Percentiles rank a stretch among this genome's conserved stretches.
Conservation (phyloP, 176 grass and related monocot genomes). For the Eleusine indica region DNA sequence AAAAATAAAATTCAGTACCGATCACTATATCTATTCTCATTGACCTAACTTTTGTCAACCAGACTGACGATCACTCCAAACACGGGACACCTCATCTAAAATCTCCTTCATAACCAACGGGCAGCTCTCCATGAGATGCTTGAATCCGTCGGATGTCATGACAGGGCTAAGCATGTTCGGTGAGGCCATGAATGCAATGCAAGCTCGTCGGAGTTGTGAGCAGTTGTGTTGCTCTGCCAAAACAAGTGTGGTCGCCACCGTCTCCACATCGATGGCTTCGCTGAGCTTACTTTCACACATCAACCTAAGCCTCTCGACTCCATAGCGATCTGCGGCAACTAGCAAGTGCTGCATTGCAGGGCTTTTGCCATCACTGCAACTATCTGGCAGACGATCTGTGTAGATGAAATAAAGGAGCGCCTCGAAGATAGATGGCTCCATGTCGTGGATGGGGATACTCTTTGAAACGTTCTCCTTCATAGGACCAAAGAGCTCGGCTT, state of each 20-base stretch:
- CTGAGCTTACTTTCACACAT: not conserved
- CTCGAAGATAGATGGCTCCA: conserved; percentile 24
- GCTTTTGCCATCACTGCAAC: not conserved
- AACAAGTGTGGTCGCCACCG: not conserved
- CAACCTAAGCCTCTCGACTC: not conserved
- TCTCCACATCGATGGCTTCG: not conserved
- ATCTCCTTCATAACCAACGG: not conserved
- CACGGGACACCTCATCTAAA: not conserved
- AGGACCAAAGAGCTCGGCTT: not conserved
- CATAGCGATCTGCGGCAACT: not conserved
- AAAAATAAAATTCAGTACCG: not conserved
- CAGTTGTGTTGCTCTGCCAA: not conserved
- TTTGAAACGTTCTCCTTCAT: not conserved
- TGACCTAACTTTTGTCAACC: not conserved
- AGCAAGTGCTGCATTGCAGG: not conserved
- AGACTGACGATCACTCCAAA: not conserved
- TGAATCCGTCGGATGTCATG: not conserved
- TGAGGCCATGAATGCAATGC: not conserved
- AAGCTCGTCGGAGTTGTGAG: not conserved
- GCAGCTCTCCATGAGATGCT: not conserved
- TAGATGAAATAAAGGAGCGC: conserved; percentile 39
- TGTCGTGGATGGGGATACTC: conserved; percentile 22
- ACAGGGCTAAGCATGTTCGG: not conserved
- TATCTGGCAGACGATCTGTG: not conserved
- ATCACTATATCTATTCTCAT: not conserved